phyloP scores from a whole-genome alignment of 2,329 filamentous ascomycete genomes.

The Cylindrodendrum hubeiense region DNA sequence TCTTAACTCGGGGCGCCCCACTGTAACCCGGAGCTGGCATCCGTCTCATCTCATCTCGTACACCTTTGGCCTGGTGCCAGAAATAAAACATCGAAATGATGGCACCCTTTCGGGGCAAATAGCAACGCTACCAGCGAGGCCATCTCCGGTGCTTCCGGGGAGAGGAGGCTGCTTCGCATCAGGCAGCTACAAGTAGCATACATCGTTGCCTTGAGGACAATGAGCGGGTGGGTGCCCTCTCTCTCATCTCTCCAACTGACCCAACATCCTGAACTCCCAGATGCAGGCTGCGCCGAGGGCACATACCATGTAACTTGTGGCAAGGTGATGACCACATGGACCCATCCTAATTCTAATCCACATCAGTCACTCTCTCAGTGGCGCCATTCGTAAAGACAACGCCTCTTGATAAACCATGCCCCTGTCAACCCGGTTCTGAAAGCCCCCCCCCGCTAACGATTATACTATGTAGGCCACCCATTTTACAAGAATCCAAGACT shows the following conservation, averaged over 20 bases:
- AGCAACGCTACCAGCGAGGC: not conserved
- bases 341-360: not conserved
- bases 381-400: not conserved
- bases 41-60: slow-evolving; percentile 22
- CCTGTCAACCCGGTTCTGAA: not conserved
- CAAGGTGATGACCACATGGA: not conserved
- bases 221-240: not conserved
- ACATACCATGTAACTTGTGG: not conserved
- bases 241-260: not conserved
- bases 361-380: not conserved
- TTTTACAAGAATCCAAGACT: too few species aligned
- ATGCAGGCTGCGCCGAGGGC: not conserved
- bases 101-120: not conserved
- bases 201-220: not conserved
- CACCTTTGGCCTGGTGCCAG: slow-evolving; percentile 17
- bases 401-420: not conserved
- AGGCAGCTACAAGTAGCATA: not conserved
- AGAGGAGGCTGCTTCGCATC: not conserved
- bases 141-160: slow-evolving; percentile 19
- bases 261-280: not conserved
- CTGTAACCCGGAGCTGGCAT: slow-evolving; percentile 1
- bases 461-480: too few species aligned
- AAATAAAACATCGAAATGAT: slow-evolving; percentile 21
- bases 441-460: not conserved
- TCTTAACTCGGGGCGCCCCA: not conserved